phyloP scores from a whole-genome alignment of 148 eudicot species.

The Mesembryanthemum crystallinum region DNA sequence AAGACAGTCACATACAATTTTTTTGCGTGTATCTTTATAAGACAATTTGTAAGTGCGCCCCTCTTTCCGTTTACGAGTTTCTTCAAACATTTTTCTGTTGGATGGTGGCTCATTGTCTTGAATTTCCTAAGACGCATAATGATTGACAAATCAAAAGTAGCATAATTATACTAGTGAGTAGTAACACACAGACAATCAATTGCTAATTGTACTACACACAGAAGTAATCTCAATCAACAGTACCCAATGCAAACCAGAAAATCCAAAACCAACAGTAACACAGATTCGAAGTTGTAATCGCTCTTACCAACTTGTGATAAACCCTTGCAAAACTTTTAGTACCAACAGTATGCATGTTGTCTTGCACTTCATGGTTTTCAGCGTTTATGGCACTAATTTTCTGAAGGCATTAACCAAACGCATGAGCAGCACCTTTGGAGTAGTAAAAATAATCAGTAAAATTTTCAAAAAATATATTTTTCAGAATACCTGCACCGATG shows the following conservation, averaged over 20 bases:
- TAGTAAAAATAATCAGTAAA: neutral
- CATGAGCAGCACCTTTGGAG: neutral
- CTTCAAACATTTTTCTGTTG: neutral
- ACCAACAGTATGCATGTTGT: neutral
- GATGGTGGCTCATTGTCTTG: neutral
- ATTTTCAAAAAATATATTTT: neutral
- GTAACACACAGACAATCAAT: neutral
- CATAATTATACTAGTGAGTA: fast-evolving
- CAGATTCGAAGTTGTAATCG: too few relatives aligned
- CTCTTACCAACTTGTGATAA: neutral
- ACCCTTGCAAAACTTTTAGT: neutral
- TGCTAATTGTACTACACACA: too few relatives aligned
- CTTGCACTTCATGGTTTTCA: neutral
- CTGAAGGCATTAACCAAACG: neutral
- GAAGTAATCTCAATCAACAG: too few relatives aligned
- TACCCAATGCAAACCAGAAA: too few relatives aligned
- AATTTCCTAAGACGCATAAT: neutral
- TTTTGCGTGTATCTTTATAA: neutral
- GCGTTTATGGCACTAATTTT: neutral
- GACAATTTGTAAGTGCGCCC: neutral
- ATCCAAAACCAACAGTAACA: too few relatives aligned
- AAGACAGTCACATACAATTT: neutral
- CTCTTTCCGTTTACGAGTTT: neutral
- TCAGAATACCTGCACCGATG: neutral
- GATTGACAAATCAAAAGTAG: neutral